Conservation (phyloP, 2,329 filamentous ascomycete genomes). For the Sarocladiaceae sp. region DNA sequence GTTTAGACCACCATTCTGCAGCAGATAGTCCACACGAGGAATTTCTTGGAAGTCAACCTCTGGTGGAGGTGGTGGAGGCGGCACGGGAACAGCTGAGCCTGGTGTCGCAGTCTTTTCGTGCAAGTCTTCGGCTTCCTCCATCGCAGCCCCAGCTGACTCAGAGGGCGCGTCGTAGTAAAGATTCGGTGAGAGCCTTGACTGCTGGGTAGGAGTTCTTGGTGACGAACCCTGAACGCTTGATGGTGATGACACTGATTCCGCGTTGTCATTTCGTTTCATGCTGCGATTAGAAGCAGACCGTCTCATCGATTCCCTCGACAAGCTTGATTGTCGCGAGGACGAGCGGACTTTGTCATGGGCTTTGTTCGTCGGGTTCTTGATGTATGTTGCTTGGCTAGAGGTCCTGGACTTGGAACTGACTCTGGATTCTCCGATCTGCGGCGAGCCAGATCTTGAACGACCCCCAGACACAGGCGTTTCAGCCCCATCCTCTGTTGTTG, state of each 20-base stretch:
- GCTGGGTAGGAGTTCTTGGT: conserved; percentile 54
- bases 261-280: conserved; percentile 28
- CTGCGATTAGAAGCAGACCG: conserved; percentile 32
- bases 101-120: conserved; percentile 34
- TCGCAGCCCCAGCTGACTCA: conserved; percentile 24
- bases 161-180: conserved; percentile 35
- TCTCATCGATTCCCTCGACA: conserved; percentile 27
- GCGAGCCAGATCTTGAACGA: conserved; percentile 37
- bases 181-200: conserved; percentile 42
- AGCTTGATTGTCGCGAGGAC: conserved; percentile 27
- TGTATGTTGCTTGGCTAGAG: conserved; percentile 53
- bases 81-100: conserved; percentile 29
- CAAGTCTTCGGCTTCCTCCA: conserved; percentile 29
- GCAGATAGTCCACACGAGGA: conserved; percentile 84
- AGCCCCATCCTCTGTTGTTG: conserved; percentile 21
- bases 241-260: conserved; percentile 37
- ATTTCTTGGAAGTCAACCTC: conserved; percentile 63
- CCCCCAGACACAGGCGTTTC: conserved; percentile 36
- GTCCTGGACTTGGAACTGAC: conserved; percentile 47
- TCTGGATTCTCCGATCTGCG: conserved; percentile 42
- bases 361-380: conserved; percentile 31
- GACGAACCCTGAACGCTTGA: conserved; percentile 49
- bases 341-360: conserved; percentile 30
- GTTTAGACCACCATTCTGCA: conserved; percentile 78
- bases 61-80: conserved; percentile 67